Percentiles rank a stretch among this genome's conserved stretches.
These are phyloP conservation scores for Niebla homalea DNA, from an alignment of 495 filamentous ascomycete species.

Conservation along the genomic window DNA sequence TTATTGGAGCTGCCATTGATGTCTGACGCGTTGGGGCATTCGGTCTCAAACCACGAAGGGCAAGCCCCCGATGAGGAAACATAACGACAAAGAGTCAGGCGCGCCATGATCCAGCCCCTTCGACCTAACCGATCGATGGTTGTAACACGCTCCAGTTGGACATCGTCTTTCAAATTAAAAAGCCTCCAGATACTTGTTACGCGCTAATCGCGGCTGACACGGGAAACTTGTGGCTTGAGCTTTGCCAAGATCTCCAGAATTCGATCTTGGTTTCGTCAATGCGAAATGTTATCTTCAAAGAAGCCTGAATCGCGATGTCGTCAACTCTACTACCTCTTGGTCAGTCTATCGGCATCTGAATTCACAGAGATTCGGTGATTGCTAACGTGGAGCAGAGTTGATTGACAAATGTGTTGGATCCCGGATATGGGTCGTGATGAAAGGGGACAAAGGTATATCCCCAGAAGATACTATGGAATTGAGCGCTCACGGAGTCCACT, in stretches of 20 bases:
- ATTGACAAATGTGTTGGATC: constrained; percentile 99
- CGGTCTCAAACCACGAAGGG: too few species aligned
- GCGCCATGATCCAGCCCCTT: too few species aligned
- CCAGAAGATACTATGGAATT: not conserved
- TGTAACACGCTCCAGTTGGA: too few species aligned
- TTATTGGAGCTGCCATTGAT: too few species aligned
- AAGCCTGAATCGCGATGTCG: not conserved
- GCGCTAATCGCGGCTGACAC: too few species aligned
- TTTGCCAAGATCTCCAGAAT: not conserved
- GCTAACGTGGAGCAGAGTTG: constrained; percentile 47
- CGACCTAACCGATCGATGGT: too few species aligned
- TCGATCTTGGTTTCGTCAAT: not conserved
- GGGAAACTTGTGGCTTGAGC: not conserved
- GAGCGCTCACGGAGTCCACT: not conserved
- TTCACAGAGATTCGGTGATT: not conserved
- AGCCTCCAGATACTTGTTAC: too few species aligned
- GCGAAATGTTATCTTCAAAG: not conserved
- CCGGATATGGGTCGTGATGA: constrained; percentile 98
- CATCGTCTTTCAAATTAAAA: too few species aligned
- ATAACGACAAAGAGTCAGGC: too few species aligned
- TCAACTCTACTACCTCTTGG: constrained; percentile 10
- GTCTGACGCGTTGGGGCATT: too few species aligned
- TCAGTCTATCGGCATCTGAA: not conserved
- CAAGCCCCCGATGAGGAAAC: too few species aligned
- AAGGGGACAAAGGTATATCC: constrained; percentile 80